phyloP scores from a whole-genome alignment of 2,329 filamentous ascomycete species.

The Triangularia verruculosa region DNA sequence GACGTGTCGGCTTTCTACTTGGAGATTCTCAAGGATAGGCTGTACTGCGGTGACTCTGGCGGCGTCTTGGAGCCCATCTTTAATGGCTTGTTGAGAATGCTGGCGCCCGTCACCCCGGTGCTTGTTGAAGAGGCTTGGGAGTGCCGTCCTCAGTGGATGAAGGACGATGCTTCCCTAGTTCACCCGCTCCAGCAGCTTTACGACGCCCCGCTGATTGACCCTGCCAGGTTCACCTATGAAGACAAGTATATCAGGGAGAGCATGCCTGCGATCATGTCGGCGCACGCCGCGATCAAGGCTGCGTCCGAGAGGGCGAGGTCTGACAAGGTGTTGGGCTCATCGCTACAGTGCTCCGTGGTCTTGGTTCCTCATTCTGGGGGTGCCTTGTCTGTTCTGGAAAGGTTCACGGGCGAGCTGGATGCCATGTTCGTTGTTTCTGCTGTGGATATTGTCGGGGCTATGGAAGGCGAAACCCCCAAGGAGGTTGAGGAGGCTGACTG shows the following conservation, averaged over 20 bases:
- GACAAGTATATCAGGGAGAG: conserved; percentile 41
- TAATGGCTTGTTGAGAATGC: conserved; percentile 69
- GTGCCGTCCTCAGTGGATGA: conserved; percentile 65
- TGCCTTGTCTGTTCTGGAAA: conserved; percentile 36
- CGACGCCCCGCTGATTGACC: conserved; percentile 39
- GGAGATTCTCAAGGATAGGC: conserved; percentile 83
- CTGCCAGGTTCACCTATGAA: conserved; percentile 38
- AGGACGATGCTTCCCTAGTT: conserved; percentile 39
- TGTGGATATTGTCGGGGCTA: conserved; percentile 44
- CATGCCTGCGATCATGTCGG: conserved; percentile 48
- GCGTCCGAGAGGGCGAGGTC: conserved; percentile 70
- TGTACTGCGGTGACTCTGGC: conserved; percentile 77
- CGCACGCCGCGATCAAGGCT: conserved; percentile 67
- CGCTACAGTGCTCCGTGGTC: conserved; percentile 71
- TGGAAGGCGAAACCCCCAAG: conserved; percentile 26
- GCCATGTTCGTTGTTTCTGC: conserved; percentile 68
- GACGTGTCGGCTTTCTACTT: conserved; percentile 94
- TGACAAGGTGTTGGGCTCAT: conserved; percentile 73
- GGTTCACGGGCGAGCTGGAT: conserved; percentile 52
- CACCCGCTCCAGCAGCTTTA: conserved; percentile 51
- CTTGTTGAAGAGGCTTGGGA: conserved; percentile 89
- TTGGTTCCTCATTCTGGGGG: conserved; percentile 45
- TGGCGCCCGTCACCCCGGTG: conserved; percentile 76
- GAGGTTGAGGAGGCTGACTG: conserved; percentile 34
- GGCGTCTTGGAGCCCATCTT: conserved; percentile 67